Base-by-base conservation (phyloP, 2,329 filamentous ascomycete genomes). In the Penicillium digitatum region DNA sequence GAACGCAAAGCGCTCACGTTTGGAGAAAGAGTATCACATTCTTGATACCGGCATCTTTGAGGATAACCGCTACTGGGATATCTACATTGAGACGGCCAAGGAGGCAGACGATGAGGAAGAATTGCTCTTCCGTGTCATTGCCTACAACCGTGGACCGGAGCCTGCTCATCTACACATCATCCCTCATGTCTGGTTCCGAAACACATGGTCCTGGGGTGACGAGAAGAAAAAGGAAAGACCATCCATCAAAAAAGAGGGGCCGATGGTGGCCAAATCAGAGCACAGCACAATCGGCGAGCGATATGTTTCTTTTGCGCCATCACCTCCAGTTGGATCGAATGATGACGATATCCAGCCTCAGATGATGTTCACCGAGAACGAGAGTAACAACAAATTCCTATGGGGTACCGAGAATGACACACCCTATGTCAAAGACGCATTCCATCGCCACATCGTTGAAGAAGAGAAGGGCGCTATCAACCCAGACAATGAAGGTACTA, bases 181-280 rank as follows among this genome's bases (percentile, higher is more conserved):
- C 40, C 93, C 93, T 9, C 94, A 97, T 57, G 85, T 96, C 49
- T 96, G 92, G 90, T 97, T 96, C 79, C 86, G 93, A 61, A 97
- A 97, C 73, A 96, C 92, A 3, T 97, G 94, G 94, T 84, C 88
- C 37, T 97, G 93, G 93, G 93, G 92, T 22, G 83, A 88, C 60
- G 89, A 96, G 68, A 72, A 84, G 11, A 78, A 81, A 29, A 83
- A 88, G 48, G 86, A 87, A 71, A 96, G 95, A 75, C 94, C 93
- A 0, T 84, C 80, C n/a, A 88, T 96, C 58, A 78, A 81, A 48
- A 81, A 85, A 60, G 76, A 85, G 26, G 82, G 80, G 24, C 83
- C 88, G 27, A 85, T 87, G 45, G 81, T 87, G 52, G 87, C 85
- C 52, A 86, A 89, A 67, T 88, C 90, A n/a, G 85, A 83, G 31